Base-by-base conservation (phyloP, 2,329 filamentous ascomycete genomes). In the Apiospora saccharicola region DNA sequence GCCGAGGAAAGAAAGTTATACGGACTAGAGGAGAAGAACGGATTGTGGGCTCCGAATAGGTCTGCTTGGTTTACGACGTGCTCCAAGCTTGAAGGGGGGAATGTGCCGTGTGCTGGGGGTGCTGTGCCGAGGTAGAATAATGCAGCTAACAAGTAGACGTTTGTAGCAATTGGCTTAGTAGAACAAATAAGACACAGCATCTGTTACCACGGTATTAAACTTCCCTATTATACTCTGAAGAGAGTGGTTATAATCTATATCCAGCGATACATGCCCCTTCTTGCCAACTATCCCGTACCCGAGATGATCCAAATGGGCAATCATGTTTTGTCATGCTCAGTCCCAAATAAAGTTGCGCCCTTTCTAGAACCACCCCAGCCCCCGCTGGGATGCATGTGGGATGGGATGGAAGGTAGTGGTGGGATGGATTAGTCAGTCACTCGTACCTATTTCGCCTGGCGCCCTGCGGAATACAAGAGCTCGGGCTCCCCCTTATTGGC, bases 41-140 rank as follows among this genome's bases (percentile, higher is more conserved):
- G 12, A 22, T 41, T 6, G 34, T n/a, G 34, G 19, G 34, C 34
- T 19, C 57, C 57, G 57, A 64, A 64, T 4, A 64, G 57, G 24
- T 64, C 57, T 41, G 12, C 34, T 64, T 64, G 57, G 34, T 64
- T 64, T 14, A 64, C 57, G 34, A 19, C 30, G 57, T 64, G 57
- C 12, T 64, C 57, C 16, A 64, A 41, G 34, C 57, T 64, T 24
- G 34, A 13, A 22, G 34, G 10, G 37, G 37, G 37, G 10, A 41
- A n/a, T 49, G 19, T n/a, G 22, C 22, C 7, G 22, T 10, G 22
- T 49, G 46, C 46, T 46, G 44, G 30, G 7, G 53, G 41, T 13
- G 57, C n/a, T 41, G 12, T 64, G 57, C 57, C 22, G 19, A 41
- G 57, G 57, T 64, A 24, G 1, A 41, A 14, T 19, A 41, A 41